A percentile compares a stretch with the other conserved stretches of the same genome.
Evolutionary conservation across 495 filamentous ascomycete genomes (phyloP).

Genomic region (Podospora anserina): DNA sequence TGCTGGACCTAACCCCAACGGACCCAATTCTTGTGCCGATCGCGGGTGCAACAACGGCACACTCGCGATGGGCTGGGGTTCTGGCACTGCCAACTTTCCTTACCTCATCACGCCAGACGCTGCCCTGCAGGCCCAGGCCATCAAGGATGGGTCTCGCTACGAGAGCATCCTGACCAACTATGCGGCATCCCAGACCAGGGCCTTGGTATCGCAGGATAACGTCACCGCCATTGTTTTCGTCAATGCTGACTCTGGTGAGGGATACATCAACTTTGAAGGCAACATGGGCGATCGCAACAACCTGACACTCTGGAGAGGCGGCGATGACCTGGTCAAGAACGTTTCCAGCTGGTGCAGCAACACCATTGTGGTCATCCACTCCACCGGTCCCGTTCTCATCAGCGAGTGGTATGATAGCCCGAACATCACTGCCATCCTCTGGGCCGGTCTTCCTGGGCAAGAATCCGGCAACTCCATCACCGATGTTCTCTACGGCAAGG

Average conservation of each 20-base stretch:
- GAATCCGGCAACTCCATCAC: constrained; percentile 87
- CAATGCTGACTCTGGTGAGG: constrained; percentile 84
- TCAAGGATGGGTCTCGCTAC: constrained; percentile 58
- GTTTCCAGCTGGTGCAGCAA: constrained; percentile 78
- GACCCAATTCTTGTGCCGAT: constrained; percentile 84
- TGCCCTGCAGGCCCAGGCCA: constrained; percentile 73
- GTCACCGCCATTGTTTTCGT: constrained; percentile 80
- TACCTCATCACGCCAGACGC: constrained; percentile 86
- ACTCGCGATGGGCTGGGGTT: constrained; percentile 92
- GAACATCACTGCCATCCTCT: constrained; percentile 93
- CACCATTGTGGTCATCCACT: constrained; percentile 91
- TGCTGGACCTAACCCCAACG: constrained; percentile 67
- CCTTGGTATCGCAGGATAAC: constrained; percentile 62
- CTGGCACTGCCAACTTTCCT: constrained; percentile 83
- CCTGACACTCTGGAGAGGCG: constrained; percentile 82
- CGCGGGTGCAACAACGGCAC: constrained; percentile 84
- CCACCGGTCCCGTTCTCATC: constrained; percentile 74
- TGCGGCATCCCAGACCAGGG: constrained; percentile 52
- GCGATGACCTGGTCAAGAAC: constrained; percentile 72
- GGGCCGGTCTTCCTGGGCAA: constrained; percentile 90
- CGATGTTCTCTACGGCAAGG: constrained; percentile 85
- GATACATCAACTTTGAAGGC: constrained; percentile 75
- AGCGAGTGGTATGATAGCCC: constrained; percentile 73
- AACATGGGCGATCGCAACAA: constrained; percentile 92
- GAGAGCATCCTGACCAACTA: constrained; percentile 76